These are phyloP conservation scores for Phytophthora nicotianae DNA, from an alignment of 352 stramenopile species.

Conservation along the genomic window DNA sequence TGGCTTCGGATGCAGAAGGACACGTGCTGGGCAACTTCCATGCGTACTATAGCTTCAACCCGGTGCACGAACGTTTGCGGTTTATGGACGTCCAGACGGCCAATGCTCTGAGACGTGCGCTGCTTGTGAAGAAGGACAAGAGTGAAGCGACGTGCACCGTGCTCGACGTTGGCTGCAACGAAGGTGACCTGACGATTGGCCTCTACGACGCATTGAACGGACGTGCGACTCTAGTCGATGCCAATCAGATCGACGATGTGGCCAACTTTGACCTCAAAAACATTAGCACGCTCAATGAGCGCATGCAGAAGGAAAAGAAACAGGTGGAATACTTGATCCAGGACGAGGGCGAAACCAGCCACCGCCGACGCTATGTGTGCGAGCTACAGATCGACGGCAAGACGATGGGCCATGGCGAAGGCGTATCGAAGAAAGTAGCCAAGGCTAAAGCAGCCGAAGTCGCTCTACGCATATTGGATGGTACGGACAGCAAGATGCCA, in stretches of 20 bases:
- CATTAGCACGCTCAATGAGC: slow-evolving; percentile 72
- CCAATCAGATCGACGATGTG: slow-evolving; percentile 37
- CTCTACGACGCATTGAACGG: slow-evolving; percentile 68
- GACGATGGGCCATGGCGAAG: slow-evolving; percentile 52
- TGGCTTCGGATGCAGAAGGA: slow-evolving; percentile 55
- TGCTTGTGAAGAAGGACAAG: slow-evolving; percentile 38
- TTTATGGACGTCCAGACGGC: slow-evolving; percentile 65
- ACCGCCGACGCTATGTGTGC: slow-evolving; percentile 67
- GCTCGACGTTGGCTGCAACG: slow-evolving; percentile 85
- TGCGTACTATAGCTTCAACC: slow-evolving; percentile 87
- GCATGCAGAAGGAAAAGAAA: slow-evolving; percentile 68
- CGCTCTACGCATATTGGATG: slow-evolving; percentile 37
- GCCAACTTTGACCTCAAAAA: slow-evolving; percentile 57
- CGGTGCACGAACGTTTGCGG: slow-evolving; percentile 67
- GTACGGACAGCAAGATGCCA: slow-evolving; percentile 14
- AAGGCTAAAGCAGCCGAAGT: slow-evolving; percentile 74
- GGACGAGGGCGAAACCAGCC: slow-evolving; percentile 58
- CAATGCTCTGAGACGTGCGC: slow-evolving; percentile 44
- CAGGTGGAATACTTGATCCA: slow-evolving; percentile 62
- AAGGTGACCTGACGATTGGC: slow-evolving; percentile 80
- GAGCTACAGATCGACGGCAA: slow-evolving; percentile 61
- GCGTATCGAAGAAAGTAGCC: slow-evolving; percentile 84
- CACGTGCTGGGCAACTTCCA: slow-evolving; percentile 88
- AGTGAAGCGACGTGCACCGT: slow-evolving; percentile 40
- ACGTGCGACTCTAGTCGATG: slow-evolving; percentile 9